A percentile compares a stretch with the other conserved stretches of the same genome.
Evolutionary conservation across 495 filamentous ascomycete genomes (phyloP).

Genomic region (Beverwykella pulmonaria): DNA sequence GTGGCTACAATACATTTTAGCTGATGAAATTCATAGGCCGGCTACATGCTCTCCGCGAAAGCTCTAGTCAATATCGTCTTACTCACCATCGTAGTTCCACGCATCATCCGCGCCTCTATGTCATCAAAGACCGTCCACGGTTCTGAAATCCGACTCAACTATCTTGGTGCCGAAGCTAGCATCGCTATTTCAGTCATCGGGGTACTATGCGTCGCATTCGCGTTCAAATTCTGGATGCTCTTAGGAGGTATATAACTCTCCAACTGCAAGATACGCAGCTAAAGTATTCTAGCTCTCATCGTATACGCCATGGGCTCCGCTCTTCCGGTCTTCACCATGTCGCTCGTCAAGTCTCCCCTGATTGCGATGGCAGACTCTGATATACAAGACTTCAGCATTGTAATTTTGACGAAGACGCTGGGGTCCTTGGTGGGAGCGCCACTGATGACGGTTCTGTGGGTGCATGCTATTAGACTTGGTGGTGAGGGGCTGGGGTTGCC

Average conservation of each 20-base stretch:
- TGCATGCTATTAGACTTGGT: slow-evolving; percentile 31
- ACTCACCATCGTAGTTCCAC: slow-evolving; percentile 32
- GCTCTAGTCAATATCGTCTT: slow-evolving; percentile 31
- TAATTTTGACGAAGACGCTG: slow-evolving; percentile 34
- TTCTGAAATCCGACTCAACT: slow-evolving; percentile 32
- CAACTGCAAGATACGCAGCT: not conserved
- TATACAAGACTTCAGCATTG: slow-evolving; percentile 38
- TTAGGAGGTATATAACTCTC: slow-evolving; percentile 15
- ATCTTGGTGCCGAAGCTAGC: slow-evolving; percentile 28
- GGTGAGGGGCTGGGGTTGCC: slow-evolving; percentile 31
- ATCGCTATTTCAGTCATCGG: slow-evolving; percentile 33
- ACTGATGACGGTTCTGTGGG: slow-evolving; percentile 37
- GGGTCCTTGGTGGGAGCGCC: slow-evolving; percentile 36
- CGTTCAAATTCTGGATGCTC: slow-evolving; percentile 36
- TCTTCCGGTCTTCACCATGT: slow-evolving; percentile 38
- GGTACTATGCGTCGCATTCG: slow-evolving; percentile 30
- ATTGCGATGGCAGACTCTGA: slow-evolving; percentile 29
- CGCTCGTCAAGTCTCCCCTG: slow-evolving; percentile 34
- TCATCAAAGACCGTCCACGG: slow-evolving; percentile 20
- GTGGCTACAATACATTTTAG: not conserved
- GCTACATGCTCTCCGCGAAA: slow-evolving; percentile 38
- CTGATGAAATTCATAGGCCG: slow-evolving; percentile 17
- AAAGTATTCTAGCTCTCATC: slow-evolving; percentile 23
- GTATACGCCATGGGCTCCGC: slow-evolving; percentile 38
- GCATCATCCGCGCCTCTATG: slow-evolving; percentile 29